These are phyloP conservation scores for Euphorbia schlechtendalii DNA, from an alignment of 441 rosid species.

Conservation along the genomic window DNA sequence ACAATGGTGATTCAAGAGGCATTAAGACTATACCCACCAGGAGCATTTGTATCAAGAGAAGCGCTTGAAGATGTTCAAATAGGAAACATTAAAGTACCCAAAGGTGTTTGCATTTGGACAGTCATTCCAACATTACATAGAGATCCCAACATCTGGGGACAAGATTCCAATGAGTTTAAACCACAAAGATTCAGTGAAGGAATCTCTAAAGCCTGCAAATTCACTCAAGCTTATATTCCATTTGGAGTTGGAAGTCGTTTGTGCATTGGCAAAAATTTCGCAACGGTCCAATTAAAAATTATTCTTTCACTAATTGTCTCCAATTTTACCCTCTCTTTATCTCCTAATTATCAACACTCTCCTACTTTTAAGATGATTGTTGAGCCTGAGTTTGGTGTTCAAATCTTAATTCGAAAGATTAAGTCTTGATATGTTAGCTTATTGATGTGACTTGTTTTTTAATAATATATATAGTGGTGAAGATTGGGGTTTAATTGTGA, in stretches of 20 bases:
- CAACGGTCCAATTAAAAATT: slow-evolving; percentile 49
- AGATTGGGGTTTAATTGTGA: no score
- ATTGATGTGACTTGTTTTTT: no score
- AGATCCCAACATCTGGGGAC: slow-evolving; percentile 56
- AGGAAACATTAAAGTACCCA: slow-evolving; percentile 39
- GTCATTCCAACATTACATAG: slow-evolving; percentile 53
- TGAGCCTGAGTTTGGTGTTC: slow-evolving; percentile 50
- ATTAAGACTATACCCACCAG: slow-evolving; percentile 42
- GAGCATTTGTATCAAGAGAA: slow-evolving; percentile 57
- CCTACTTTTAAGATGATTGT: slow-evolving; percentile 50
- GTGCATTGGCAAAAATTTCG: slow-evolving; percentile 58
- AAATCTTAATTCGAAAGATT: slow-evolving; percentile 4
- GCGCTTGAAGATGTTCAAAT: slow-evolving; percentile 46
- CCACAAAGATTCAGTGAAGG: slow-evolving; percentile 58
- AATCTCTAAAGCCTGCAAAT: slow-evolving; percentile 53
- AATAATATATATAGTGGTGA: no score
- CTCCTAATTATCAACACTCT: slow-evolving; percentile 52
- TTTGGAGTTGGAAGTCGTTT: slow-evolving; percentile 62
- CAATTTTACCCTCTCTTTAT: slow-evolving; percentile 41
- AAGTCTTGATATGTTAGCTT: slow-evolving; percentile 2
- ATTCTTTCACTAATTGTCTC: slow-evolving; percentile 48
- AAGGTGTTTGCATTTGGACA: slow-evolving; percentile 55
- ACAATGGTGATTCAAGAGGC: slow-evolving; percentile 14
- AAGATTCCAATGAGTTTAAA: slow-evolving; percentile 52
- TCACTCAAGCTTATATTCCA: slow-evolving; percentile 53